Conservation (phyloP, 78 protist species). For the Speleostelium caveatum region DNA sequence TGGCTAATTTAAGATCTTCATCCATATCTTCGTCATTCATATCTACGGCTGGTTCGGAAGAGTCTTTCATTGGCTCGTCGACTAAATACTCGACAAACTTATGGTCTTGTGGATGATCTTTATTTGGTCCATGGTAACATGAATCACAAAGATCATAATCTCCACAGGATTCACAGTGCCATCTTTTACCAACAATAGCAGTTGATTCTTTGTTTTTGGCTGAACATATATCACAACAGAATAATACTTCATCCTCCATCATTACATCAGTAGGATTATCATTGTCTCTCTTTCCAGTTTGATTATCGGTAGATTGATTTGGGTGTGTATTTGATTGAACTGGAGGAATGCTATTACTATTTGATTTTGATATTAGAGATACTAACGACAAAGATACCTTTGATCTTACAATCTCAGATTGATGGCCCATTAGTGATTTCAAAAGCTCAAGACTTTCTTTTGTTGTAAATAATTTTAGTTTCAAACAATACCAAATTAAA, state of each 20-base stretch:
- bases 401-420: constrained; percentile 11
- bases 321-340: neutral
- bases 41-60: neutral
- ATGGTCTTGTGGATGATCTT: constrained; percentile 47
- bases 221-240: constrained; percentile 50
- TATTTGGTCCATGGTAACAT: constrained; percentile 25
- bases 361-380: neutral
- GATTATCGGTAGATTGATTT: neutral
- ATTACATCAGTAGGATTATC: too few species aligned
- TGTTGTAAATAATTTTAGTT: neutral
- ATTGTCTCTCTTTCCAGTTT: neutral
- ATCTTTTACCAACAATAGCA: constrained; percentile 38
- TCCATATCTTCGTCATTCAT: neutral
- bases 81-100: constrained; percentile 13
- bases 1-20: constrained; percentile 53
- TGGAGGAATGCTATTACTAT: neutral
- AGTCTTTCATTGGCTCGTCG: neutral
- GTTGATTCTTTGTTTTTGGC: neutral
- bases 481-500: constrained; percentile 46
- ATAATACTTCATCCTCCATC: constrained; percentile 45
- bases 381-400: neutral
- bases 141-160: constrained; percentile 71
- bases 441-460: neutral
- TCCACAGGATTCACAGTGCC: constrained; percentile 70
- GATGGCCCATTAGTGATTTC: constrained; percentile 15